Evolutionary conservation across 1,284 basidiomycete species (phyloP).

Genomic region (Naganishia sp.): DNA sequence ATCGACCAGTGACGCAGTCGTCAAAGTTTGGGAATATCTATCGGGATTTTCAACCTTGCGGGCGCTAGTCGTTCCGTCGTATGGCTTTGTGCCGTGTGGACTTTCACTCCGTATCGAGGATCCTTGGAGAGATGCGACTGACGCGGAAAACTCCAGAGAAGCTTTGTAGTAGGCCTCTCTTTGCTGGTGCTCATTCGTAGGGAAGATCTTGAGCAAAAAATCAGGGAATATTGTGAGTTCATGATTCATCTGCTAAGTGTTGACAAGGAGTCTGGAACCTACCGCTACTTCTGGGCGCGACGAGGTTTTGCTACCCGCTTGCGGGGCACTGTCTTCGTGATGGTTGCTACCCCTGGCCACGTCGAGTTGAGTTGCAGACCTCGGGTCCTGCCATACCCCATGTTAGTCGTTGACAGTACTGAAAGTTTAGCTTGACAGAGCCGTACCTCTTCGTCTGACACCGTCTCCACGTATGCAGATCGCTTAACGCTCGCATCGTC

Average conservation of each 20-base stretch:
- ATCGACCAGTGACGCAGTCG: slow-evolving; percentile 45
- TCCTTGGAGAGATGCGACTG: slow-evolving; percentile 4
- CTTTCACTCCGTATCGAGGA: not conserved
- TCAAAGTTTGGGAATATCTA: slow-evolving; percentile 38
- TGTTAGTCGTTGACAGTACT: not conserved
- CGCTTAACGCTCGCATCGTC: slow-evolving; percentile 35
- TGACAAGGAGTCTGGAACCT: too few species aligned
- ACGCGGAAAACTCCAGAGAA: not conserved
- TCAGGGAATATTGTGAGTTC: too few species aligned
- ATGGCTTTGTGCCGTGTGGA: too few species aligned
- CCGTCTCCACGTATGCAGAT: slow-evolving; percentile 50
- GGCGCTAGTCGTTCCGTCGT: not conserved
- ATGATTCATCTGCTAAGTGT: too few species aligned
- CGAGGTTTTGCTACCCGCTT: too few species aligned
- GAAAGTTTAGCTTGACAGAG: too few species aligned
- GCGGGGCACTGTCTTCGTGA: too few species aligned
- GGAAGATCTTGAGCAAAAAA: too few species aligned
- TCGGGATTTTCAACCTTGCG: not conserved
- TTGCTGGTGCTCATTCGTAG: too few species aligned
- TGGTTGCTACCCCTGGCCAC: not conserved
- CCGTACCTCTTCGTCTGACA: slow-evolving; percentile 46
- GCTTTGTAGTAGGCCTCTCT: too few species aligned
- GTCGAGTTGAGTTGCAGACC: not conserved
- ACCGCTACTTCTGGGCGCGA: too few species aligned
- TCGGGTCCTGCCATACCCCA: not conserved